Evolutionary conservation across 768 basidiomycete species (phyloP), one percentile per base, ranked within the genome.

Genomic region (button mushroom (Agaricus bisporus)): DNA sequence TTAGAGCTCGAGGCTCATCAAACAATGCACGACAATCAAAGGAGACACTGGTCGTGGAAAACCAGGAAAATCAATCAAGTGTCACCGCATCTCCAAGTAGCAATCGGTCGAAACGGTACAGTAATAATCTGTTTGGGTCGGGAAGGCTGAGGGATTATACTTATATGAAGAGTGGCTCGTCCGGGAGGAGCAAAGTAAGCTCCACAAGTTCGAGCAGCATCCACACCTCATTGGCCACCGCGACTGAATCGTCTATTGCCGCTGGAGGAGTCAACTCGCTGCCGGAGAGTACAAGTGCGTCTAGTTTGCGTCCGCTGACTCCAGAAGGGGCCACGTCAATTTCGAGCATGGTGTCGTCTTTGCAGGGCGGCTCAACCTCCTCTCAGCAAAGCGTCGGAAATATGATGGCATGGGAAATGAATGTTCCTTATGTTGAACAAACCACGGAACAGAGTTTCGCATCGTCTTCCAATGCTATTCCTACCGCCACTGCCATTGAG

Each of bases 61-160:
- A 49, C 67, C 67, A 58, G 48, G 52, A 56, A 41, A 64, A 68
- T 28, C 64, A 70, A 49, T 66, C 68, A 57, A 73, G 65, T 63
- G 61, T 69, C 62, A 71, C 60, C 44, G 73, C 74, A 17, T 78
- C 81, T 20, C 76, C 84, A 22, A 67, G 66, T 59, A 54, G 48
- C 39, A 66, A 71, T 45, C 74, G 79, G 32, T 79, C 80, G 38
- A 86, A 87, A 68, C 80, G 90, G 43, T 87, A 88, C 66, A 91
- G 88, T 73, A 91, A 91, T 66, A 91, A 91, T 62, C 73, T 93
- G 47, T 92, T 91, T 58, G 85, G 88, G 44, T 91, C 90, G 15
- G 83, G 85, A n/a, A 79, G 83, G 51, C 75, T 90, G 60, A 77
- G 85, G 52, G 90, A 92, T 66, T 82, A 89, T 63, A 72, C 74